Base-by-base conservation (phyloP, 176 grass and related monocot genomes). In the Ananas comosus region DNA sequence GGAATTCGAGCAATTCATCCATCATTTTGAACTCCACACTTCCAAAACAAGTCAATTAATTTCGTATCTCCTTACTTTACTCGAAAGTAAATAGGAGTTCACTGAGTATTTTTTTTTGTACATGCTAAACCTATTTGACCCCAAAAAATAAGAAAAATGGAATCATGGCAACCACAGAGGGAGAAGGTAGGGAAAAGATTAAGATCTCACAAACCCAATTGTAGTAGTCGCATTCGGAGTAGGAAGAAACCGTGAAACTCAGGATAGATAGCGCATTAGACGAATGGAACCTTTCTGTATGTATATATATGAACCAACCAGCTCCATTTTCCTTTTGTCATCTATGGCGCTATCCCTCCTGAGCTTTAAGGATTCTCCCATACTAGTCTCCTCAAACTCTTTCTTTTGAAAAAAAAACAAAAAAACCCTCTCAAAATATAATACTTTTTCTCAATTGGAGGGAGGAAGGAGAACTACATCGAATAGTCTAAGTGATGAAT, bases 201-300 rank as follows among this genome's bases (percentile, higher is more conserved):
- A n/a, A 64, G 16, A 64, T 12, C 17, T 18, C 14, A 23, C 58
- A 14, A 64, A 64, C 22, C 4, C 10, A 64, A 23, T 23, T 64
- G 8, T 10, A 64, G 22, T 0, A 64, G 42, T 24, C 42, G 23
- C n/a, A 10, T 50, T 23, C 21, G 7, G 53, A 74, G 79, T 75
- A 75, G 64, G 65, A 74, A 81, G 72, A 64, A 75, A 63, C 79
- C 65, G 69, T 81, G 72, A 81, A 81, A 74, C 79, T 81, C 79
- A 81, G 64, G 79, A 81, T 81, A 75, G 79, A 81, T 75, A 81
- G 72, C 79, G 79, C 72, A 64, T 51, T 66, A 49, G 19, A 13
- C 10, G 12, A 49, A 51, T 28, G 17, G 18, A 73, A 12, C 3
- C 11, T 56, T 18, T 24, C 13, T 47, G 51, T 13, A 52, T 50